Percentiles rank a stretch among this genome's conserved stretches.
Conservation (phyloP, 192 early-diverging fungal genomes). For the Rhizoclosmatium globosum region DNA sequence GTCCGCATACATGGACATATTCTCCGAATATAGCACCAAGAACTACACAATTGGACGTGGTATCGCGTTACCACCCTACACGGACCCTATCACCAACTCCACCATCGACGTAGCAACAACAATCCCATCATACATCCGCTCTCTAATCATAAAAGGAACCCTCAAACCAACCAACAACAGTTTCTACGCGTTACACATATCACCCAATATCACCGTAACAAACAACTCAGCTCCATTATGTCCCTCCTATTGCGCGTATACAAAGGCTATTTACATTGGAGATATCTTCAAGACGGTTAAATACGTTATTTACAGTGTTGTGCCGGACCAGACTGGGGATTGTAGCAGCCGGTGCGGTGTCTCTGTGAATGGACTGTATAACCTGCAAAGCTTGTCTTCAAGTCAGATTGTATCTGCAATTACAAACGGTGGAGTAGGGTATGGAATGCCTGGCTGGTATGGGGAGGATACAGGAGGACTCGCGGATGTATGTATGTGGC, state of each 20-base stretch:
- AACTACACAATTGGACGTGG: not conserved
- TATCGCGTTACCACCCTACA: not conserved
- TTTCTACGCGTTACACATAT: slow-evolving; percentile 24
- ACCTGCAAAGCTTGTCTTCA: slow-evolving; percentile 23
- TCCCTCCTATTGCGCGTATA: not conserved
- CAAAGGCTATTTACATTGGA: not conserved
- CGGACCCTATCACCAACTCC: not conserved
- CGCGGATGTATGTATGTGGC: not conserved
- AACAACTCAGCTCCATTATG: not conserved
- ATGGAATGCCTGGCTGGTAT: not conserved
- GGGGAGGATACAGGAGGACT: not conserved
- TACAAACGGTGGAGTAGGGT: slow-evolving; percentile 24
- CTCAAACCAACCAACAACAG: slow-evolving; percentile 7
- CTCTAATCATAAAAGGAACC: no score
- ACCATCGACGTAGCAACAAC: no score
- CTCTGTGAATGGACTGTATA: slow-evolving; percentile 16
- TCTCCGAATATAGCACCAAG: not conserved
- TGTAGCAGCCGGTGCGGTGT: slow-evolving; percentile 35
- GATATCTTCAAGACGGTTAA: not conserved
- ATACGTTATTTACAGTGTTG: slow-evolving; percentile 40
- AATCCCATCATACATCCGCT: no score
- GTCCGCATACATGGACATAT: not conserved
- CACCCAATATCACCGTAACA: not conserved
- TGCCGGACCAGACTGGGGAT: slow-evolving; percentile 38
- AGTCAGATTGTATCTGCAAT: slow-evolving; percentile 36